phyloP scores from a whole-genome alignment of 2,329 filamentous ascomycete genomes.

The Chaetothyriales sp. region DNA sequence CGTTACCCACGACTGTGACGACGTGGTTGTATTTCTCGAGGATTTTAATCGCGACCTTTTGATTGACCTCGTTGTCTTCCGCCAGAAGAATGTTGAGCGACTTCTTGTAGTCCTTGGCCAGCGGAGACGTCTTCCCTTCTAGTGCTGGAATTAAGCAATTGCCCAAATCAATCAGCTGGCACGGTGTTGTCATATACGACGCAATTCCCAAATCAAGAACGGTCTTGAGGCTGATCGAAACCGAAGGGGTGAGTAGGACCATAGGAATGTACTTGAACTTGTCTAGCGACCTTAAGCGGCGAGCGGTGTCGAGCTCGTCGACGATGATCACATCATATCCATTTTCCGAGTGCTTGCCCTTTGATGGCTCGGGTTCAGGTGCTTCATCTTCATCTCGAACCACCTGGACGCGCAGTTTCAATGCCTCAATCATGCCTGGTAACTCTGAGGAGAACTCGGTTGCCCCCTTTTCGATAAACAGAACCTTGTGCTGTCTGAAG shows the following conservation, averaged over 20 bases:
- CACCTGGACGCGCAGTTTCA: slow-evolving; percentile 69
- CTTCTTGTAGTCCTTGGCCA: slow-evolving; percentile 81
- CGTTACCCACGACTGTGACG: slow-evolving; percentile 74
- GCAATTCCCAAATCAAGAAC: slow-evolving; percentile 90
- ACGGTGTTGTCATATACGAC: slow-evolving; percentile 98
- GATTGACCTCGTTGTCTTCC: slow-evolving; percentile 95
- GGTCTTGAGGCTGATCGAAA: slow-evolving; percentile 83
- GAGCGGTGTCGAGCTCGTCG: slow-evolving; percentile 82
- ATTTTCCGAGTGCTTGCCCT: slow-evolving; percentile 36
- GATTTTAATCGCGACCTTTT: slow-evolving; percentile 89
- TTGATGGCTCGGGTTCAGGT: slow-evolving; percentile 39
- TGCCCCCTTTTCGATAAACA: slow-evolving; percentile 85
- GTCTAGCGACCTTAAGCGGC: slow-evolving; percentile 68
- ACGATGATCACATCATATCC: slow-evolving; percentile 92
- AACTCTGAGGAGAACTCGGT: slow-evolving; percentile 66
- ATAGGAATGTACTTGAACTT: slow-evolving; percentile 98
- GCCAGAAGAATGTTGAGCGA: slow-evolving; percentile 91
- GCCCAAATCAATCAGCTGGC: slow-evolving; percentile 80
- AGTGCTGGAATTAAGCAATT: slow-evolving; percentile 93
- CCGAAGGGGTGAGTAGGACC: slow-evolving; percentile 73
- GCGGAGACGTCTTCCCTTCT: slow-evolving; percentile 81
- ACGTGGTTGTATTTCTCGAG: slow-evolving; percentile 76
- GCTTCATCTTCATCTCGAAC: slow-evolving; percentile 62
- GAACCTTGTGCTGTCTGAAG: slow-evolving; percentile 82
- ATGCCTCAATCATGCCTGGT: slow-evolving; percentile 56